Base-by-base conservation (phyloP, 2,329 filamentous ascomycete genomes). In the Pseudodiploospora longispora region DNA sequence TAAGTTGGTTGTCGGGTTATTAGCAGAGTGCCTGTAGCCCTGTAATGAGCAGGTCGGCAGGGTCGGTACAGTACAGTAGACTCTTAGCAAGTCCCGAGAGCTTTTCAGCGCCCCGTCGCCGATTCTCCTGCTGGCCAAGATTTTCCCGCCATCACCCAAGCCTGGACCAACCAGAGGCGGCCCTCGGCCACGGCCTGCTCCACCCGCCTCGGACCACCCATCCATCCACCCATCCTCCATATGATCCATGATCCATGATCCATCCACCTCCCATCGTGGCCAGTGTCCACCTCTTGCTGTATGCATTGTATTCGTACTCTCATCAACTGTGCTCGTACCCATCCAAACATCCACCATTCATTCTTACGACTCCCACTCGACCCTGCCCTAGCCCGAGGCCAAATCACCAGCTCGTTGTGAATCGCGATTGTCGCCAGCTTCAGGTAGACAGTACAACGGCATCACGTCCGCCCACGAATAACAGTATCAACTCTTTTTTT, bases 141-240 rank as follows among this genome's bases (percentile, higher is more conserved):
- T 32, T 40, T 31, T 39, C 36, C 36, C 31, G 42, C 42, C 36
- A 10, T 40, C 42, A 36, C 30, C 31, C 37, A 40, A 19, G 19
- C 37, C 42, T 42, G 41, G 38, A 37, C 41, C 35, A 40, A 27
- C 38, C 31, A 19, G 19, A 19, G 19, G 19, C 19, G 19, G 19
- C 30, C n/a, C 28, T 12, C 12, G 30, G 27, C 10, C 10, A 12
- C 31, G n/a, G n/a, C 10, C 29, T 27, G 41, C 34, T 42, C 45
- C 41, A 44, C 38, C 37, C 37, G 27, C 45, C 45, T 44, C 45
- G 45, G 45, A 27, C 45, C 41, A 47, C 44, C 45, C 45, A 47
- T 47, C 44, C 42, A 41, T 31, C 45, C 45, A 44, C 41, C 38
- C 34, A 38, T 41, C 6, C 28, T 10, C 8, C n/a, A 10, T 8